phyloP scores from a whole-genome alignment of 169 alveolate genomes.

The Plasmodium yoelii region DNA sequence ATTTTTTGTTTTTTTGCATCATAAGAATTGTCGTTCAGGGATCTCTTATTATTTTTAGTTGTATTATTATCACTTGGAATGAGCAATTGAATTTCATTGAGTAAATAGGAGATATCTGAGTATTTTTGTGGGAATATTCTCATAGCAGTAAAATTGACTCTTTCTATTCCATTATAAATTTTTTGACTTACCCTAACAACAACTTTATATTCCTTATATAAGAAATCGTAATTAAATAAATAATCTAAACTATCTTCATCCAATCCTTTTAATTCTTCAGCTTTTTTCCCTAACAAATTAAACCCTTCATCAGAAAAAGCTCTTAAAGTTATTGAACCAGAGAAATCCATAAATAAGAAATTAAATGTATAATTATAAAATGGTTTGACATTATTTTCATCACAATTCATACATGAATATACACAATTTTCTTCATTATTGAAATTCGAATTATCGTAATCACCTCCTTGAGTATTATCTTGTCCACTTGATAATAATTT shows the following conservation, averaged over 20 bases:
- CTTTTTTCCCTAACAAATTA: constrained; percentile 78
- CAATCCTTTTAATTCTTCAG: constrained; percentile 77
- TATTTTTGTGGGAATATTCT: constrained; percentile 62
- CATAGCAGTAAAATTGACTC: constrained; percentile 74
- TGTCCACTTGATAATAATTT: constrained; percentile 76
- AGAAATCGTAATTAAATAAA: constrained; percentile 77
- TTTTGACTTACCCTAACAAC: constrained; percentile 62
- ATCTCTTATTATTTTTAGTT: constrained; percentile 34
- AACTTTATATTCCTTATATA: constrained; percentile 75
- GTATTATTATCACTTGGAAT: constrained; percentile 18
- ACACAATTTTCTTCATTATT: constrained; percentile 77
- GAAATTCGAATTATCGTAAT: constrained; percentile 9
- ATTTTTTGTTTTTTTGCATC: constrained; percentile 62
- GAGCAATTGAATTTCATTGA: constrained; percentile 53
- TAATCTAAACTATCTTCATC: constrained; percentile 77
- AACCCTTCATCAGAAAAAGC: constrained; percentile 76
- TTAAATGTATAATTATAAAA: constrained; percentile 76
- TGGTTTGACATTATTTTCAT: constrained; percentile 81
- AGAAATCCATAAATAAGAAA: constrained; percentile 76
- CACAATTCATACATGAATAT: constrained; percentile 82
- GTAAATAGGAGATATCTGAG: constrained; percentile 40
- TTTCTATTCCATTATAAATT: constrained; percentile 62
- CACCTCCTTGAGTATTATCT: constrained; percentile 6
- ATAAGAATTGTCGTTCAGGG: constrained; percentile 31
- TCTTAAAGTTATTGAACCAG: constrained; percentile 76